Conservation (phyloP, 805 yeast species). For the Phaffomyces opuntiae region DNA sequence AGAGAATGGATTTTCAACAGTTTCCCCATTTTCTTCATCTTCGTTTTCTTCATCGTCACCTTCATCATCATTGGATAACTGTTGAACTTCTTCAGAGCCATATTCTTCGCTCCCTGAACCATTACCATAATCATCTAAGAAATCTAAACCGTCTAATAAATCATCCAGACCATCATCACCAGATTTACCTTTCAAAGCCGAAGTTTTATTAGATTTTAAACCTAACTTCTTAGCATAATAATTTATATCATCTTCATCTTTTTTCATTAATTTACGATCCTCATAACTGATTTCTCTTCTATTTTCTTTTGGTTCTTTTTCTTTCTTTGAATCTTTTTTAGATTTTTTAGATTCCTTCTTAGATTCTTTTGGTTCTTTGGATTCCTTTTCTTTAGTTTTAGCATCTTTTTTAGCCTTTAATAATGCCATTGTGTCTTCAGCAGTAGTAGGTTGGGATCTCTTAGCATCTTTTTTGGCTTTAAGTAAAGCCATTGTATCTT, state of each 20-base stretch:
- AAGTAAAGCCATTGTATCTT: constrained; percentile 37
- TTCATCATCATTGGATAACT: constrained; percentile 22
- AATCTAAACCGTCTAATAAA: constrained; percentile 61
- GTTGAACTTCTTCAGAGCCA: constrained; percentile 20
- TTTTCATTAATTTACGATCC: constrained; percentile 41
- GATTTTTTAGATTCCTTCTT: constrained; percentile 18
- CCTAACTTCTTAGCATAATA: constrained; percentile 83
- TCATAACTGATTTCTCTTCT: constrained; percentile 28
- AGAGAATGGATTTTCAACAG: constrained; percentile 28
- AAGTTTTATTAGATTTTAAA: constrained; percentile 46
- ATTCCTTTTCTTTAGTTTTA: constrained; percentile 15
- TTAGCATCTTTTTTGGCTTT: constrained; percentile 21
- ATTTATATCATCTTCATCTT: constrained; percentile 72
- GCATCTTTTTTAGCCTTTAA: constrained; percentile 24
- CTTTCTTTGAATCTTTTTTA: constrained; percentile 13
- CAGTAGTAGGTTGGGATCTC: constrained; percentile 16
- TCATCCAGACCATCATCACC: constrained; percentile 80
- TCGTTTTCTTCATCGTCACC: constrained; percentile 22
- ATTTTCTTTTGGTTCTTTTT: constrained; percentile 3
- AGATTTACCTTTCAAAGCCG: constrained; percentile 32
- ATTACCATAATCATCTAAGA: constrained; percentile 29
- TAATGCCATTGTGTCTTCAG: constrained; percentile 30
- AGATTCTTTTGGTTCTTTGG: constrained; percentile 6
- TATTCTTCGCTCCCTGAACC: constrained; percentile 13
- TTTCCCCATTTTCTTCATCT: constrained; percentile 19